These are phyloP conservation scores for maize (Zea mays) DNA, from an alignment of 176 grass and related monocot species.

Conservation along the genomic window Zm-B73-REFERENCE-NAM-5.0 NC_050103.1:106780501-106781000, in stretches of 20 bases:
- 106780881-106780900: conserved; percentile 22
- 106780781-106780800: background rate
- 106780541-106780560: conserved; percentile 23
- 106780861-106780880: conserved; percentile 1
- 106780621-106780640: background rate
- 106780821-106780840: background rate
- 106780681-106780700: conserved; percentile 33
- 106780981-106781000: conserved; percentile 63
- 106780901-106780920: conserved; percentile 75
- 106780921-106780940: conserved; percentile 64
- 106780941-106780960: conserved; percentile 77
- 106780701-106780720: conserved; percentile 38
- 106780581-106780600: conserved; percentile 25
- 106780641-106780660: conserved; percentile 12
- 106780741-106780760: conserved; percentile 10
- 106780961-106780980: conserved; percentile 75
- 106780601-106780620: conserved; percentile 25
- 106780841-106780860: conserved; percentile 34
- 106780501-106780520: conserved; percentile 11
- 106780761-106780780: conserved; percentile 16
- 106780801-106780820: conserved; percentile 16
- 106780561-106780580: conserved; percentile 14
- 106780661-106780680: background rate
- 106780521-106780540: conserved; percentile 31
- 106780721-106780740: conserved; percentile 41